Evolutionary conservation across 1,284 basidiomycete species (phyloP), one percentile per base, ranked within the genome.

Genomic region (Inonotus obliquus): DNA sequence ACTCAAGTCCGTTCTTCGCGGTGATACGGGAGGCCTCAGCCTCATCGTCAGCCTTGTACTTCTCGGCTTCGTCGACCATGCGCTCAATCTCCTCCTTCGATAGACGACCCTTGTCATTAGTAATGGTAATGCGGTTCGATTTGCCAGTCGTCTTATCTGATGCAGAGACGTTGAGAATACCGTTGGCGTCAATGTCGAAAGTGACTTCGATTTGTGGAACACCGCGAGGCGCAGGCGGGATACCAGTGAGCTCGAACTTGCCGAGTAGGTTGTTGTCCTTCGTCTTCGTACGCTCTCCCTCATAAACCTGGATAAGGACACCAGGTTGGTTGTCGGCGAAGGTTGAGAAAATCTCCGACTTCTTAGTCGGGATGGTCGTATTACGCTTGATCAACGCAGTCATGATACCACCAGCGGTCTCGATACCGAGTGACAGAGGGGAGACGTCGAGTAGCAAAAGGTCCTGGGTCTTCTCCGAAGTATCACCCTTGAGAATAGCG

Each of bases 201-300:
- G 94, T 96, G 76, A 98, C 95, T 79, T 97, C 96, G 71, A 98
- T 86, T 75, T 98, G 96, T 72, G 96, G 95, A 70, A 98, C 95
- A 84, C 96, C 96, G 81, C 96, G 94, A 67, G 96, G 96, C 54
- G 96, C 95, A 44, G 96, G 96, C 39, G 96, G 96, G 71, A 99
- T 98, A 66, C 96, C 96, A 60, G 95, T 89, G 58, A 98, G 91
- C 80, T 98, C 96, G 81, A 98, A 99, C 81, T 98, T 97, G 74
- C 96, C 96, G 77, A 99, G 93, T 59, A 98, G 76, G 83, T 98
- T 98, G 85, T 98, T 98, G 82, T 99, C 97, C 86, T 98, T 98
- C 67, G 96, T 98, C 73, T 95, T 92, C 59, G 96, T 93, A 84
- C 96, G 95, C 80, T 99, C 97, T 80, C 97, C 96, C 84, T 99